Evolutionary conservation across 805 yeast genomes (phyloP).

Genomic region (Yarrowia hollandica): DNA sequence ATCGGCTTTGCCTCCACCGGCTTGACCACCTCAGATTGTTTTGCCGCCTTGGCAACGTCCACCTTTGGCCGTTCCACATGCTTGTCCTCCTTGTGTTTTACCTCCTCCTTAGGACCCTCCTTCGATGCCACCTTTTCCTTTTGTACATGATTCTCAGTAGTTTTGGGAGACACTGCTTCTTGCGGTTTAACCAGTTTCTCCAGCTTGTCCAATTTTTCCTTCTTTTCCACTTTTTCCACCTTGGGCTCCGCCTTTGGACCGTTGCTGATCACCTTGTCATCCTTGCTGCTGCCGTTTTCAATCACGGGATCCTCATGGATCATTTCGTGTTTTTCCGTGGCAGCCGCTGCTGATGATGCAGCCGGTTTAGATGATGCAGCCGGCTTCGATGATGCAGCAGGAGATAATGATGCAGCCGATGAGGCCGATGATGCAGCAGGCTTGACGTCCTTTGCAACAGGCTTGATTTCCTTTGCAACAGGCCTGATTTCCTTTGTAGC

Average conservation of each 20-base stretch:
- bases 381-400: too few species aligned
- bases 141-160: constrained; percentile 8
- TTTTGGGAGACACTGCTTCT: neutral
- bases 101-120: neutral
- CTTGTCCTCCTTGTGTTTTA: neutral
- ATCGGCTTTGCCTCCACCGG: neutral
- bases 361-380: too few species aligned
- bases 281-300: constrained; percentile 13
- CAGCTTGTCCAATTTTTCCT: too few species aligned
- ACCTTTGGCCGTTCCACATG: neutral
- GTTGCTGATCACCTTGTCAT: neutral
- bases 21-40: neutral
- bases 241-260: neutral
- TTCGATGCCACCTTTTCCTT: neutral
- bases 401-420: too few species aligned
- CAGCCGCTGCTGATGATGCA: too few species aligned
- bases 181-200: too few species aligned
- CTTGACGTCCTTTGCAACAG: neutral
- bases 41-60: too few species aligned
- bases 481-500: constrained; percentile 10
- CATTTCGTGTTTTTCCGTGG: neutral
- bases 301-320: constrained; percentile 13
- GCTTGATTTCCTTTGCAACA: constrained; percentile 10
- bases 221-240: too few species aligned
- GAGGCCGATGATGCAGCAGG: too few species aligned